Evolutionary conservation across 2,329 filamentous ascomycete genomes (phyloP).

Genomic region (Aspergillus ustus): DNA sequence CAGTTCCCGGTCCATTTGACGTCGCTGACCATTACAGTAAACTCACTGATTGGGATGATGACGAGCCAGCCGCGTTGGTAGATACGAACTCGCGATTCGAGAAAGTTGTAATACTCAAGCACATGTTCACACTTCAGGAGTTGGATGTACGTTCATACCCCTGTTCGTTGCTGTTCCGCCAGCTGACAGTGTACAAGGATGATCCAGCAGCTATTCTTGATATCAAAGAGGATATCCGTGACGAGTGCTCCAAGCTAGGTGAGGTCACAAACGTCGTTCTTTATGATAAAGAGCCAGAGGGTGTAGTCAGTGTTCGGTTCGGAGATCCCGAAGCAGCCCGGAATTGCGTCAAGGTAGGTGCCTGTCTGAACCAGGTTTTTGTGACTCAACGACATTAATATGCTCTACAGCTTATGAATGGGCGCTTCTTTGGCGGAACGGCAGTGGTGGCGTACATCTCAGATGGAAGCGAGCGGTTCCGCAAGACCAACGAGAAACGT

Average conservation of each 20-base stretch:
- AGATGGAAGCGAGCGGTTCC: constrained; percentile 73
- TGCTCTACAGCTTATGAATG: constrained; percentile 67
- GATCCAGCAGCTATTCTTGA: constrained; percentile 82
- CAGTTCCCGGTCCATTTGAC: background rate
- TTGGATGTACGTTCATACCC: constrained; percentile 58
- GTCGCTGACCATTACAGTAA: constrained; percentile 60
- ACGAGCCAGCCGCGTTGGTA: constrained; percentile 68
- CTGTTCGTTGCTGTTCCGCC: background rate
- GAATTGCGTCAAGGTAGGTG: constrained; percentile 66
- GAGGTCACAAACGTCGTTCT: constrained; percentile 88
- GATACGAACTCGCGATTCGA: constrained; percentile 66
- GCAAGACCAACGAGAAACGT: constrained; percentile 62
- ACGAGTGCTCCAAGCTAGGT: constrained; percentile 86
- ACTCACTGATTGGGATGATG: constrained; percentile 93
- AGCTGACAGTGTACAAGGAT: constrained; percentile 53
- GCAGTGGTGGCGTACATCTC: constrained; percentile 73
- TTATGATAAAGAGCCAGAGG: constrained; percentile 83
- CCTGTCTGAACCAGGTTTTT: background rate
- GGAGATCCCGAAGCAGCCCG: constrained; percentile 70
- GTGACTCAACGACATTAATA: constrained; percentile 13
- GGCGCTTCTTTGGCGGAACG: constrained; percentile 75
- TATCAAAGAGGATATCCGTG: constrained; percentile 91
- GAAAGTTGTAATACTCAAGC: constrained; percentile 83
- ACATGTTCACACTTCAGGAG: constrained; percentile 90
- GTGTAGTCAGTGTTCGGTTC: constrained; percentile 86